Conservation (phyloP, 2,329 filamentous ascomycete genomes). For the Daldinia sp. region DNA sequence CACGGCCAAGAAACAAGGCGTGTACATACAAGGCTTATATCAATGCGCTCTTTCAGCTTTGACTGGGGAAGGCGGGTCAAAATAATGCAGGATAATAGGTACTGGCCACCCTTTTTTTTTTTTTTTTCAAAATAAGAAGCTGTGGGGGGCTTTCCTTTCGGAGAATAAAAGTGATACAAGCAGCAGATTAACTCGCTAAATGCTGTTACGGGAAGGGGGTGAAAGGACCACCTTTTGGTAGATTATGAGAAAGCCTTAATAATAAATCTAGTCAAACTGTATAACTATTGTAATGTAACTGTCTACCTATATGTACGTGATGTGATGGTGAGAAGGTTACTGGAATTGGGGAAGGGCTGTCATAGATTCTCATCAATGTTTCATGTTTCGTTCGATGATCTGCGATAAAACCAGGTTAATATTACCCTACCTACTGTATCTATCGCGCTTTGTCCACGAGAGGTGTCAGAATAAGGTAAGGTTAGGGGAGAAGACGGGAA, state of each 20-base stretch:
- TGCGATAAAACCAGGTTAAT: neutral
- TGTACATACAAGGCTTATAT: slow-evolving; percentile 34
- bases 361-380: neutral
- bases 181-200: slow-evolving; percentile 5
- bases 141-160: neutral
- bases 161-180: slow-evolving; percentile 2
- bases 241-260: slow-evolving; percentile 14
- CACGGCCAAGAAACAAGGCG: slow-evolving; percentile 21
- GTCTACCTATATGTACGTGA: neutral
- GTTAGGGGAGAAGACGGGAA: slow-evolving; percentile 2
- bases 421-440: no score
- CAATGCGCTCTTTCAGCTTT: slow-evolving; percentile 12
- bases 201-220: slow-evolving; percentile 6
- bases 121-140: neutral
- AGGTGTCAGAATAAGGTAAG: neutral
- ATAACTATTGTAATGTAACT: neutral
- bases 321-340: neutral
- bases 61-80: slow-evolving; percentile 2
- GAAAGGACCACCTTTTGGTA: neutral
- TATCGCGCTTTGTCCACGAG: neutral
- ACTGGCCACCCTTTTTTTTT: slow-evolving; percentile 8
- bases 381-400: neutral
- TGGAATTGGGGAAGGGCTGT: neutral
- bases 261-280: slow-evolving; percentile 9
- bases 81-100: slow-evolving; percentile 12